Conservation (phyloP, 2,329 filamentous ascomycete species). For the Leptodontidium sp. region DNA sequence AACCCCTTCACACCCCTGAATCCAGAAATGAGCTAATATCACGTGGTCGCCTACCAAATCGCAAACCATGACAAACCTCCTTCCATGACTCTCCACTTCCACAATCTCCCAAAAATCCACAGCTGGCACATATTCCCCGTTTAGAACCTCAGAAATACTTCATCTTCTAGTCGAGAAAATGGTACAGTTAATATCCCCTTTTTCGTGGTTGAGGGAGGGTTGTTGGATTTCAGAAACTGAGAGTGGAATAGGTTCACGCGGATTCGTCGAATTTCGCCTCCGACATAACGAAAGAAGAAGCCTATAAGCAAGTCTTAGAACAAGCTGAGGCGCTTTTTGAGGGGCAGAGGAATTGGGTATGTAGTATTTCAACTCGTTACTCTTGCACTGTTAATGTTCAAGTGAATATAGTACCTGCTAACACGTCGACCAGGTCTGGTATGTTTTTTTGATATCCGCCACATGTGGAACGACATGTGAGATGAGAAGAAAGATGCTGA, state of each 20-base stretch:
- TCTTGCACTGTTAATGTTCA: background rate
- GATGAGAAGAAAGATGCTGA: background rate
- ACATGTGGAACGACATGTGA: constrained; percentile 21
- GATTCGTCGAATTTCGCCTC: constrained; percentile 77
- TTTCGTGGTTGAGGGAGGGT: background rate
- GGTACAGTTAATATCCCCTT: background rate
- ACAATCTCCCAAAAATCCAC: background rate
- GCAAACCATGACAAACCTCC: constrained; percentile 10
- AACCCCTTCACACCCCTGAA: background rate
- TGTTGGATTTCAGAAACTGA: background rate
- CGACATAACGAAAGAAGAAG: constrained; percentile 73
- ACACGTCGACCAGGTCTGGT: constrained; percentile 51
- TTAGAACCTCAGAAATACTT: background rate
- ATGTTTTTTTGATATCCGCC: constrained; percentile 24
- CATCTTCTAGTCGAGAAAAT: background rate
- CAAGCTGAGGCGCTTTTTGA: constrained; percentile 75
- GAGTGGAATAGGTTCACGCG: constrained; percentile 61
- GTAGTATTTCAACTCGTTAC: constrained; percentile 35
- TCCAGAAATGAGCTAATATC: constrained; percentile 13
- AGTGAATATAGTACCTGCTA: constrained; percentile 13
- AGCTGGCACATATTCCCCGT: background rate
- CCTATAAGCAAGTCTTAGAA: constrained; percentile 76
- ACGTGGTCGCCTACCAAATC: constrained; percentile 5
- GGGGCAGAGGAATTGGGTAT: constrained; percentile 82
- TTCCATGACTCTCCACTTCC: background rate